phyloP scores from a whole-genome alignment of 2,329 filamentous ascomycete species.

The Seiridium cupressi region DNA sequence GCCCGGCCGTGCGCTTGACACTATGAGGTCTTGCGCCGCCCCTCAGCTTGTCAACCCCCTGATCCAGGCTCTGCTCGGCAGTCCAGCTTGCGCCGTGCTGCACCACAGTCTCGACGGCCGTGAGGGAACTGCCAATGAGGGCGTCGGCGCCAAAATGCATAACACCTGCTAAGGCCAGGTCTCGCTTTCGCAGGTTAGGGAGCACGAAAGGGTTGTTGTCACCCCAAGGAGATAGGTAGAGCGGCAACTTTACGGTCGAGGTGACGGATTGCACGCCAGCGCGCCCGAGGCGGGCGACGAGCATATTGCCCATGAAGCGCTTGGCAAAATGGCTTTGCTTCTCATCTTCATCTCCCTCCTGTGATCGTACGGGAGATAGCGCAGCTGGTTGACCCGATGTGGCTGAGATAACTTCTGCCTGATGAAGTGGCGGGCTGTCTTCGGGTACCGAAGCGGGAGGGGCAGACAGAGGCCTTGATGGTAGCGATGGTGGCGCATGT shows the following conservation, averaged over 20 bases:
- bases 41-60: slow-evolving; percentile 11
- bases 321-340: slow-evolving; percentile 12
- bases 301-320: slow-evolving; percentile 19
- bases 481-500: not conserved
- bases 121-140: slow-evolving; percentile 14
- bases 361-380: not conserved
- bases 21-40: slow-evolving; percentile 9
- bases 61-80: slow-evolving; percentile 15
- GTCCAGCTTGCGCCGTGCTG: slow-evolving; percentile 13
- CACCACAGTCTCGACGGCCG: slow-evolving; percentile 14
- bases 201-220: slow-evolving; percentile 18
- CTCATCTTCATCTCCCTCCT: slow-evolving; percentile 9
- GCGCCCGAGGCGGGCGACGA: slow-evolving; percentile 14
- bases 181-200: slow-evolving; percentile 17
- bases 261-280: slow-evolving; percentile 15
- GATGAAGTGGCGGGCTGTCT: not conserved
- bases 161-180: slow-evolving; percentile 18
- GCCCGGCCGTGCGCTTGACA: slow-evolving; percentile 13
- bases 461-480: not conserved
- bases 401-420: not conserved
- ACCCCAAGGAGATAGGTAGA: slow-evolving; percentile 18
- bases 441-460: not conserved
- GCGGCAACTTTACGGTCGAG: slow-evolving; percentile 15
- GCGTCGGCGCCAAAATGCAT: slow-evolving; percentile 17
- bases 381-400: not conserved